Evolutionary conservation across 1,139 yeast species (phyloP), one percentile per base, ranked within the genome.

Genomic region (Diutina siamensis): DNA sequence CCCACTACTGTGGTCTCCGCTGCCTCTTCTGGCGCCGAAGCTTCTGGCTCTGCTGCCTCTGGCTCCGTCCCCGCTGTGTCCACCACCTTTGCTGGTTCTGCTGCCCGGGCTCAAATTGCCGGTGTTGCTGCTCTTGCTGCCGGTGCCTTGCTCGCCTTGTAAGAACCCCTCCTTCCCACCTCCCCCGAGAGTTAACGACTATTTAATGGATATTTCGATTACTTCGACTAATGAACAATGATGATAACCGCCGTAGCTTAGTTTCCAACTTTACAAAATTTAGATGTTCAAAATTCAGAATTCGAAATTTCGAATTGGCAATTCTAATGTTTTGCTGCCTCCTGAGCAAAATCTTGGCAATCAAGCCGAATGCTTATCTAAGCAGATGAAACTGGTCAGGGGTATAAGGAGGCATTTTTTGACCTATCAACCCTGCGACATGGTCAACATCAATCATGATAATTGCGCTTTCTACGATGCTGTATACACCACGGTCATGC

Each of bases 401-500:
- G n/a, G n/a, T n/a, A n/a, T n/a, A n/a, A n/a, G n/a, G n/a, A n/a
- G n/a, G n/a, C n/a, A n/a, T n/a, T n/a, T n/a, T n/a, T n/a, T n/a
- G n/a, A n/a, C n/a, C n/a, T n/a, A n/a, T 31, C 15, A 12, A 31
- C 15, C 13, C 12, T 31, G 5, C 5, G 21, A 15, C 9, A 25
- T 17, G 33, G 20, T 42, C 18, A 28, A 42, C 9, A 20, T 22
- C 9, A 42, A 38, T 9, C 76, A 74, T 40, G 83, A 80, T 53
- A 68, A 75, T 0, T 65, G 71, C 49, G 75, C 76, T 13, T 81
- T 83, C 57, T 77, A 80, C 55, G 62, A 67, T 41, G 78, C 81
- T 0, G 88, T 82, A 0, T 84, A 79, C 55, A 60, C 71, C 2
- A 62, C 75, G 2, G 78, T 78, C 1, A 63, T 59, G 36, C 61